Conservation (phyloP, 2,329 filamentous ascomycete genomes). For the Leptosphaerulina australis region DNA sequence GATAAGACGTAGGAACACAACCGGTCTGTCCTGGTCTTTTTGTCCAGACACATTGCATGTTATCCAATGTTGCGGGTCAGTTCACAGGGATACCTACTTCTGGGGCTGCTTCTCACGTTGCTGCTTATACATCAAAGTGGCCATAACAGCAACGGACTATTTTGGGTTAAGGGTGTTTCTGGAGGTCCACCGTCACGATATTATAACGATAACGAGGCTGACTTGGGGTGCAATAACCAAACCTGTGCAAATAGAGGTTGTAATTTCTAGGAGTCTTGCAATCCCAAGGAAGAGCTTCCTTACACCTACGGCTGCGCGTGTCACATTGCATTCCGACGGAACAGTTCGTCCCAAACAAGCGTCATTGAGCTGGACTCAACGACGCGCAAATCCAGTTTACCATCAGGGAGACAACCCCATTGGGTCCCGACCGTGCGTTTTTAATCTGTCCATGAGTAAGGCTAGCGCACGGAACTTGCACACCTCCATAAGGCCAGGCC, state of each 20-base stretch:
- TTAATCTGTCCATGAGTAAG: conserved; percentile 3
- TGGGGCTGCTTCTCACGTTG: no score
- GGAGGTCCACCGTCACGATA: no score
- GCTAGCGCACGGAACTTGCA: conserved; percentile 2
- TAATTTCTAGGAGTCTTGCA: no score
- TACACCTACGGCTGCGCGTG: not conserved
- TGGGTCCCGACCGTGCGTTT: not conserved
- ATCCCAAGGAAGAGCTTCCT: not conserved
- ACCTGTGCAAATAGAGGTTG: no score
- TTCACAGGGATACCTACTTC: no score
- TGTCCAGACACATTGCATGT: no score
- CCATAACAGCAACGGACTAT: no score
- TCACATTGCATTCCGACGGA: not conserved
- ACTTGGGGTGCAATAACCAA: not conserved
- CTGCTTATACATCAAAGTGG: no score
- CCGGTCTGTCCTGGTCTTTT: no score
- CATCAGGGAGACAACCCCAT: not conserved
- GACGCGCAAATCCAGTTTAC: not conserved
- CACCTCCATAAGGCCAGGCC: conserved; percentile 3
- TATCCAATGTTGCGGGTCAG: no score
- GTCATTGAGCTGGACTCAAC: not conserved
- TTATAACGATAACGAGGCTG: not conserved
- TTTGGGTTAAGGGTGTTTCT: no score
- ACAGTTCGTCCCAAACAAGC: not conserved
- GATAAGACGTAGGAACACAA: no score